These are phyloP conservation scores for Podospora didyma DNA, from an alignment of 495 filamentous ascomycete genomes.

Conservation along the genomic window DNA sequence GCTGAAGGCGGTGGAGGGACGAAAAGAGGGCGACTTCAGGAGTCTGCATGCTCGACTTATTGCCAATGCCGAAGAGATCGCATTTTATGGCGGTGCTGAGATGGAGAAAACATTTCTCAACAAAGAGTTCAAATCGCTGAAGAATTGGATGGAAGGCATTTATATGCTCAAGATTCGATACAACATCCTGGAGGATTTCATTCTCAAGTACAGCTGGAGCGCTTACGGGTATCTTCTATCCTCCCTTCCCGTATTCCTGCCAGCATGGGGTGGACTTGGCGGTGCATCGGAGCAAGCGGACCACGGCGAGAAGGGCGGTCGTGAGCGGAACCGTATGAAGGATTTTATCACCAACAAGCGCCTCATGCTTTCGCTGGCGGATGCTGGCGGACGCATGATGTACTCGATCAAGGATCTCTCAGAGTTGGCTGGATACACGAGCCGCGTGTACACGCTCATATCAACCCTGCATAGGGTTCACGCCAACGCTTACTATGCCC, in stretches of 20 bases:
- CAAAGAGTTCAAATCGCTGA: slow-evolving; percentile 83
- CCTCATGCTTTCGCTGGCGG: slow-evolving; percentile 94
- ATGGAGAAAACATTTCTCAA: slow-evolving; percentile 89
- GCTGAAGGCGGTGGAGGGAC: slow-evolving; percentile 89
- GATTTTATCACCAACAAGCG: slow-evolving; percentile 99
- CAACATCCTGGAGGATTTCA: slow-evolving; percentile 98
- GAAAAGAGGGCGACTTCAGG: slow-evolving; percentile 90
- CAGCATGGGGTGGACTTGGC: slow-evolving; percentile 85
- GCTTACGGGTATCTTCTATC: slow-evolving; percentile 93
- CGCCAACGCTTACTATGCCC: slow-evolving; percentile 77
- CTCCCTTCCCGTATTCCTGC: slow-evolving; percentile 89
- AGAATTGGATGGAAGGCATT: slow-evolving; percentile 93
- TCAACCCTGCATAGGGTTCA: slow-evolving; percentile 92
- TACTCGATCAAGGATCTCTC: slow-evolving; percentile 98
- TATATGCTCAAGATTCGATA: slow-evolving; percentile 96
- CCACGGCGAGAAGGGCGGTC: slow-evolving; percentile 42
- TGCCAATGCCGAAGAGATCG: slow-evolving; percentile 97
- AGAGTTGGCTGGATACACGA: slow-evolving; percentile 92
- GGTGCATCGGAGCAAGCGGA: slow-evolving; percentile 59
- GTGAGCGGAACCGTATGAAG: slow-evolving; percentile 86
- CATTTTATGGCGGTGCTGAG: slow-evolving; percentile 92
- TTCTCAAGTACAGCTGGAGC: slow-evolving; percentile 97
- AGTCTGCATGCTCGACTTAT: slow-evolving; percentile 85
- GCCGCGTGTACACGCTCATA: slow-evolving; percentile 91
- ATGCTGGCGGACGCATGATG: slow-evolving; percentile 98